These are phyloP conservation scores for Dryas alaskensis DNA, from an alignment of 306 rosid genomes.

Conservation along the genomic window DNA sequence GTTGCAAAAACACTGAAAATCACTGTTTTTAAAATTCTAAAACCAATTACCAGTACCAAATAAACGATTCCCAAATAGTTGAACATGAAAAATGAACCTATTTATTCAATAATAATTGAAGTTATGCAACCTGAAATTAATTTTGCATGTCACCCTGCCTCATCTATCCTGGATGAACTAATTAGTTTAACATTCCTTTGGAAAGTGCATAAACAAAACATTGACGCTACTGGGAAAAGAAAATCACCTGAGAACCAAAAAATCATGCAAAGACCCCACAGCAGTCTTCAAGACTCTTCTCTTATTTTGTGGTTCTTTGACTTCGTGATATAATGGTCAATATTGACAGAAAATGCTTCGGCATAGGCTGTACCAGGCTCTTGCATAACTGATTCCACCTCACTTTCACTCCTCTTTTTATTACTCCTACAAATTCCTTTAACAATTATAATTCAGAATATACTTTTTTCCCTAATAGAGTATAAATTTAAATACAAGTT, in stretches of 20 bases:
- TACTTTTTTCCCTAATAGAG: not conserved
- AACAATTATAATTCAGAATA: constrained; percentile 6
- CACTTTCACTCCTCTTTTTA: constrained; percentile 45
- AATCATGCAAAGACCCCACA: no score
- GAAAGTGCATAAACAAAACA: no score
- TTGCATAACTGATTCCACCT: constrained; percentile 29
- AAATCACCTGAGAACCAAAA: no score
- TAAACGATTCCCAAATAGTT: not conserved
- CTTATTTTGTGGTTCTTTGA: constrained; percentile 14
- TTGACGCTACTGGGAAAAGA: no score
- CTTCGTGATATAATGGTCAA: constrained; percentile 6
- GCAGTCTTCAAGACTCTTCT: constrained; percentile 2
- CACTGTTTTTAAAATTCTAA: not conserved
- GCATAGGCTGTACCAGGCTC: constrained; percentile 6
- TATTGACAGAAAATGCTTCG: not conserved
- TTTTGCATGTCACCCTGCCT: not conserved
- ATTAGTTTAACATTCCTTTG: no score
- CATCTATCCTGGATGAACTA: no score
- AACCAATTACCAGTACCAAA: not conserved
- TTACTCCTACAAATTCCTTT: constrained; percentile 31
- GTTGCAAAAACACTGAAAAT: not conserved
- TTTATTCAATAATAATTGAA: not conserved
- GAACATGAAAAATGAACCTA: not conserved
- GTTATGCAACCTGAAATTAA: not conserved
- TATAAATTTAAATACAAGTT: not conserved